Base-by-base conservation (phyloP, 768 basidiomycete genomes). In the Sporobolomyces phaffii region DNA sequence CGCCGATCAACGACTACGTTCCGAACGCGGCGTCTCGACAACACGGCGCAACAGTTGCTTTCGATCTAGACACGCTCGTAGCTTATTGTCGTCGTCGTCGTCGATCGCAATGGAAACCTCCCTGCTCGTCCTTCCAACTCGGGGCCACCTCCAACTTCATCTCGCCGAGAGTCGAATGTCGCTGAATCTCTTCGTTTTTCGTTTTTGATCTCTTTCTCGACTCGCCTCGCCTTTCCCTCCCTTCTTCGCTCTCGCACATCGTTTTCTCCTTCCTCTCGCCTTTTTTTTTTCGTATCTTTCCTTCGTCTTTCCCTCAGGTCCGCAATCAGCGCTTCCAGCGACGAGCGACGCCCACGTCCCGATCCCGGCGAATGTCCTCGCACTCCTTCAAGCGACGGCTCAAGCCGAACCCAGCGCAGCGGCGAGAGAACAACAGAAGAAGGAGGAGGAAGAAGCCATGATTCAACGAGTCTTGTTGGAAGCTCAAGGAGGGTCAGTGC, bases 351-450 rank as follows among this genome's bases (percentile, higher is more conserved):
- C n/a, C n/a, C n/a, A n/a, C n/a, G n/a, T n/a, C n/a, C n/a, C n/a
- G n/a, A 61, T 72, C 40, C 71, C 67, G 9, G 67, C 67, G 15
- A 54, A 48, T 24, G 65, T 72, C 13, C 70, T 72, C 38, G 70
- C 71, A 57, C 47, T 9, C 52, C 47, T 20, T 20, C 44, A 10
- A 18, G 57, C 60, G 5, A 20, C 61, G n/a, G 18, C 43, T 0
- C 33, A 41, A 22, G 22, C 57, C 5, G 20, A 63, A n/a, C 38
- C 59, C 7, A 29, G 33, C 14, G 26, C 29, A 17, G 65, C 62
- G 5, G 69, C 54, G 5, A 48, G 33, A 18, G 65, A 68, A 43
- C 48, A 65, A 40, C 34, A 50, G 48, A 54, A 47, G 15, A 53
- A 26, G 20, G 56, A 60, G 7, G 22, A 60, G 5, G 33, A 56